A percentile compares a stretch with the other conserved stretches of the same genome.
Evolutionary conservation across 78 protist genomes (phyloP).

Genomic region (Creolimax fragrantissima): DNA sequence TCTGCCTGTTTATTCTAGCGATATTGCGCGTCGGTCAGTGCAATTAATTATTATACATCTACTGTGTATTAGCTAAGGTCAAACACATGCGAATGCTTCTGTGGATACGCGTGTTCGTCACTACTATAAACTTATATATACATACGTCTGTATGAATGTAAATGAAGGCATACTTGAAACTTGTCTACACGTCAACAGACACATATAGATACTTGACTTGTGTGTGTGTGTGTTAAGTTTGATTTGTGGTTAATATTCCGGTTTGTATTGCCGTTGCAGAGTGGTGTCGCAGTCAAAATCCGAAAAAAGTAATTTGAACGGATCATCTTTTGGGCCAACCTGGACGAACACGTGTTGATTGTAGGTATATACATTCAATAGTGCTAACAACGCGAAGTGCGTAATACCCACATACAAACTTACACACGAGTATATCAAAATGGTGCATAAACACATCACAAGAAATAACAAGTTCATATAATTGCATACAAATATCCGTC

Average conservation of each 20-base stretch:
- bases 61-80: neutral
- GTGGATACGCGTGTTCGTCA: neutral
- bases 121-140: neutral
- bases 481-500: too few relatives aligned
- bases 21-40: neutral
- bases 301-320: neutral
- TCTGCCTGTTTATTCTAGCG: neutral
- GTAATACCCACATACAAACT: too few relatives aligned
- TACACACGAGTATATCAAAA: too few relatives aligned
- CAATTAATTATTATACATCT: neutral
- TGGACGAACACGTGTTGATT: too few relatives aligned
- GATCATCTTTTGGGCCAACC: neutral
- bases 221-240: neutral
- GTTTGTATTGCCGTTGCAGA: neutral
- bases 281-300: neutral
- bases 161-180: neutral
- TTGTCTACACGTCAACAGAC: neutral
- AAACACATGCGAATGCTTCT: neutral
- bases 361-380: too few relatives aligned
- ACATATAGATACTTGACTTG: neutral
- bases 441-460: too few relatives aligned
- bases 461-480: too few relatives aligned
- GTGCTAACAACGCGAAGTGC: too few relatives aligned
- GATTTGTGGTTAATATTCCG: neutral
- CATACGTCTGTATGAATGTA: neutral